Base-by-base conservation (phyloP, 73 alveolate species). In the Paraurostyla sp. region DNA sequence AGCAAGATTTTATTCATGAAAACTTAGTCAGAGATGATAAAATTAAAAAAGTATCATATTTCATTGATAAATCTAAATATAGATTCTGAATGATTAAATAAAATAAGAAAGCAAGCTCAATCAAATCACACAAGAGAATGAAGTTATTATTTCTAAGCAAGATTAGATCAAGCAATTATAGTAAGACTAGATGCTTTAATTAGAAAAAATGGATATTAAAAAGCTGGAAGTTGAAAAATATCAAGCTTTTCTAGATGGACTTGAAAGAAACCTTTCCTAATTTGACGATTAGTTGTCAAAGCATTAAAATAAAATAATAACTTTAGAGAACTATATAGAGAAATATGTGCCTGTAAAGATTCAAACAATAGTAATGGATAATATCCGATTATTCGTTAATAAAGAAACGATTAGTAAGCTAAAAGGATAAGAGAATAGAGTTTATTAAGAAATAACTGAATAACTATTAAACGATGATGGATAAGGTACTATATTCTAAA, bases 391-490 rank as follows among this genome's bases (percentile, higher is more conserved):
- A 20, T 43, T 73, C 27, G 65, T 73, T 0, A 43, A 43, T 16
- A 73, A 49, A 36, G 86, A 73, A 45, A 73, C 71, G 0, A 48
- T 48, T 2, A 18, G 30, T 23, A 73, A 73, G 27, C 40, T 73
- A 23, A 73, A 73, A 43, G 48, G 71, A 2, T 27, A 48, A 25
- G 86, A 73, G 46, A 73, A 73, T 45, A 73, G 46, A 35, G 48
- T 73, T 0, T 73, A 23, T 73, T 23, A n/a, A 23, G 71, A 73
- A 29, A 48, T 73, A 15, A 73, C 71, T 18, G 65, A 73, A 6
- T 48, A 73, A 50, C 65, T 73, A n/a, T 73, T 73, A 43, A 49
- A 48, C 27, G 86, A 73, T 73, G 86, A 73, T 20, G 86, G 86
- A 6, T 45, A 45, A 73, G 86, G 86, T 22, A 73, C 71, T 73